phyloP scores from a whole-genome alignment of 1,139 yeast genomes.

The Lipomyces yarrowii region DNA sequence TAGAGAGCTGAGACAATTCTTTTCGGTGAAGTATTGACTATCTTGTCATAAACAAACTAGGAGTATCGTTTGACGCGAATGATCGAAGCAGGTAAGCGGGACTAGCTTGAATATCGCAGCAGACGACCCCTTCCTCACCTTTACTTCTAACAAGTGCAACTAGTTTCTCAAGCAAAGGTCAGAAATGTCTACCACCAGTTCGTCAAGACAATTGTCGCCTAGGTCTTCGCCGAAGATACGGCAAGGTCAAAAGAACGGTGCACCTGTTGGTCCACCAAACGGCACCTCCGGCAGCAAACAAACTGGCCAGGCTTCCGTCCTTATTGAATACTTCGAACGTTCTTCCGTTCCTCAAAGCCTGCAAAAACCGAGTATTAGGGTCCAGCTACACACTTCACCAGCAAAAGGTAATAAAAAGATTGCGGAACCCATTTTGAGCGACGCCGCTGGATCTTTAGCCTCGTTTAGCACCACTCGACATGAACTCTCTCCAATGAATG shows the following conservation, averaged over 20 bases:
- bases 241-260: background rate
- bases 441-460: background rate
- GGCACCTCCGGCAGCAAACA: background rate
- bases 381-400: constrained; percentile 3
- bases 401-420: background rate
- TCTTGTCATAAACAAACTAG: background rate
- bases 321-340: constrained; percentile 23
- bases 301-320: constrained; percentile 14
- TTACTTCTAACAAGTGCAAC: background rate
- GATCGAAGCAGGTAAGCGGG: background rate
- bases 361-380: constrained; percentile 24
- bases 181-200: background rate
- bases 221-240: background rate
- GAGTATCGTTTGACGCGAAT: background rate
- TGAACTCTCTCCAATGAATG: background rate
- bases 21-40: background rate
- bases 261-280: background rate
- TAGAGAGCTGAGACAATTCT: background rate
- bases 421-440: background rate
- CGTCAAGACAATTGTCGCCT: background rate
- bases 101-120: background rate
- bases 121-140: background rate
- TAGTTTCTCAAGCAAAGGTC: background rate
- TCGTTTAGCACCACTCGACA: background rate
- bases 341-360: constrained; percentile 1